Evolutionary conservation across 1,139 yeast genomes (phyloP).

Genomic region (Debaryomyces singareniensis): DNA sequence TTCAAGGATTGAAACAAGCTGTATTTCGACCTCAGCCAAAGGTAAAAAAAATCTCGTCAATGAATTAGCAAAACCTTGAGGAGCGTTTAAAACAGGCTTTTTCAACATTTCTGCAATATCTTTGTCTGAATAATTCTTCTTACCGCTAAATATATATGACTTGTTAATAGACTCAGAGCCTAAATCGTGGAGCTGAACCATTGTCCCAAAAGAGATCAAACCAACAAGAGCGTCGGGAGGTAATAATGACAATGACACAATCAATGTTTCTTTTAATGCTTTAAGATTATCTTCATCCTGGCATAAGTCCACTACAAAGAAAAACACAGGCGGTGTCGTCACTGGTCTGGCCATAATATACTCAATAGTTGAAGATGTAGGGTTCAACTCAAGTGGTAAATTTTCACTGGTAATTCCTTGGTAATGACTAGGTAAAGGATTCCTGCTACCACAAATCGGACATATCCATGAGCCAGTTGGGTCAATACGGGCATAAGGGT

Average conservation of each 20-base stretch:
- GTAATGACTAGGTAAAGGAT: conserved; percentile 86
- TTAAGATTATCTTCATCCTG: conserved; percentile 90
- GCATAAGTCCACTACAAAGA: conserved; percentile 87
- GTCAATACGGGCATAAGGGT: conserved; percentile 85
- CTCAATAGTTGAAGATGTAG: conserved; percentile 80
- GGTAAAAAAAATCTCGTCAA: conserved; percentile 80
- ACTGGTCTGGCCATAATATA: conserved; percentile 86
- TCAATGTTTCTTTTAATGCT: conserved; percentile 81
- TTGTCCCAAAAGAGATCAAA: conserved; percentile 87
- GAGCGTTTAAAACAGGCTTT: conserved; percentile 32
- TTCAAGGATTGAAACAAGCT: conserved; percentile 75
- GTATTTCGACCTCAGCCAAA: conserved; percentile 80
- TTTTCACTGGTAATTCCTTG: conserved; percentile 77
- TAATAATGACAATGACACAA: conserved; percentile 72
- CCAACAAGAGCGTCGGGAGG: conserved; percentile 95
- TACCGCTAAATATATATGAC: conserved; percentile 88
- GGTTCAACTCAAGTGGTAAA: conserved; percentile 81
- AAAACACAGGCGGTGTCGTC: conserved; percentile 85
- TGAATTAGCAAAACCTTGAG: conserved; percentile 32
- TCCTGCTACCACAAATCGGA: conserved; percentile 77
- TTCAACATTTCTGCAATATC: conserved; percentile 74
- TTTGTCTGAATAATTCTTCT: conserved; percentile 74
- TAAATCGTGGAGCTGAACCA: conserved; percentile 90
- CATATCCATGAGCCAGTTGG: conserved; percentile 86
- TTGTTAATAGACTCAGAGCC: conserved; percentile 74